These are phyloP conservation scores for Letharia columbiana DNA, from an alignment of 495 filamentous ascomycete genomes.

Conservation along the genomic window DNA sequence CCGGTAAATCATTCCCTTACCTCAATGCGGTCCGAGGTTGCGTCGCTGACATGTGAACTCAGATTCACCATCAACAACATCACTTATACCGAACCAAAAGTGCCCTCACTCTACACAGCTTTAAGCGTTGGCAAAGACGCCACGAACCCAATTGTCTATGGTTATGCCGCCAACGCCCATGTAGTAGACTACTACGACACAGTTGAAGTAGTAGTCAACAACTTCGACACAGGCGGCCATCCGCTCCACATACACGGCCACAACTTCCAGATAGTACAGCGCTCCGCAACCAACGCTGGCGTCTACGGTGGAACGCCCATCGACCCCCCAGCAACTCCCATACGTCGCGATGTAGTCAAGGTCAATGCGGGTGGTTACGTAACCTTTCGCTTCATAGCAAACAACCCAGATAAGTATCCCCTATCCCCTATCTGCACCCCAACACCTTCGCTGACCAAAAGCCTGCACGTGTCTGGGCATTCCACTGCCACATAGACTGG, in stretches of 20 bases:
- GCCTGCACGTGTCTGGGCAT: conserved; percentile 48
- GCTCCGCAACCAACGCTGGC: conserved; percentile 35
- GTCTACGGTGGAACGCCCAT: conserved; percentile 32
- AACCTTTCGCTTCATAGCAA: not conserved
- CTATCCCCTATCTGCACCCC: not conserved
- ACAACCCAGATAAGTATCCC: conserved; percentile 22
- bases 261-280: conserved; percentile 41
- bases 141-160: conserved; percentile 33
- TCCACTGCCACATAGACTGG: conserved; percentile 64
- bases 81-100: conserved; percentile 50
- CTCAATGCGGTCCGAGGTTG: too few species aligned
- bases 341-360: conserved; percentile 6
- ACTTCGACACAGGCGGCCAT: conserved; percentile 52
- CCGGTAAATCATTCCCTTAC: not conserved
- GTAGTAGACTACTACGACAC: conserved; percentile 41
- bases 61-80: conserved; percentile 40
- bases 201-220: conserved; percentile 58
- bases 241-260: conserved; percentile 61
- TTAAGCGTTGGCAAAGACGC: conserved; percentile 39
- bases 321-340: not conserved
- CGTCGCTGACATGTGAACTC: conserved; percentile 5
- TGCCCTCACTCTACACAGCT: conserved; percentile 69
- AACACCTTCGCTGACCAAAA: not conserved
- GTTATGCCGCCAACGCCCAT: conserved; percentile 3
- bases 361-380: conserved; percentile 2